Conservation (phyloP, 306 rosid genomes). For the Rubus parviflorus region DNA sequence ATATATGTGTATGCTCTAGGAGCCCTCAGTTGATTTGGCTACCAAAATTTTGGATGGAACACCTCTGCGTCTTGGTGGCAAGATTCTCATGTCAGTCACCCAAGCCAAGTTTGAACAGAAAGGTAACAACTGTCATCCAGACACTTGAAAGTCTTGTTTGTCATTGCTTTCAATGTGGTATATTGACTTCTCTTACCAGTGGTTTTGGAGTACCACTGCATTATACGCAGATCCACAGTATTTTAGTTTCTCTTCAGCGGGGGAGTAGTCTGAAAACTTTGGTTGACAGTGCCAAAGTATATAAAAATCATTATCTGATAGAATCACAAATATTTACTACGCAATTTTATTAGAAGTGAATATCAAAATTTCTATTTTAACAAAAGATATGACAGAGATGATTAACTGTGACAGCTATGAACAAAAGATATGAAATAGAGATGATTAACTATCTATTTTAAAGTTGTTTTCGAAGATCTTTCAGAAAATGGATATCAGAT, state of each 20-base stretch:
- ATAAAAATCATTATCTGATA: neutral
- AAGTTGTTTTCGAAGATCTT: neutral
- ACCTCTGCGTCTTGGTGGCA: slow-evolving; percentile 75
- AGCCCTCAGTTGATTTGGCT: slow-evolving; percentile 89
- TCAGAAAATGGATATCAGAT: neutral
- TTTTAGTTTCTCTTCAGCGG: neutral
- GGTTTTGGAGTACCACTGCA: neutral
- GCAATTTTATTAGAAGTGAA: neutral
- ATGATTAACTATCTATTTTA: neutral
- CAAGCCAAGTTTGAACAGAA: slow-evolving; percentile 95
- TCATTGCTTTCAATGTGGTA: neutral
- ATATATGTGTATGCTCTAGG: slow-evolving; percentile 45
- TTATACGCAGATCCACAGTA: neutral
- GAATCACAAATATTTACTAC: neutral
- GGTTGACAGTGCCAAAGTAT: neutral
- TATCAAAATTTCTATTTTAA: neutral
- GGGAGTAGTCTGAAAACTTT: neutral
- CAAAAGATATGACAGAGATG: too few species aligned
- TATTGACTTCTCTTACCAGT: neutral
- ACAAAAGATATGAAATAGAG: neutral
- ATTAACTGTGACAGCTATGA: neutral
- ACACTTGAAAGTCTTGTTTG: slow-evolving; percentile 8
- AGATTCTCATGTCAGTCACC: slow-evolving; percentile 76
- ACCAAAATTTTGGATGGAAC: slow-evolving; percentile 85
- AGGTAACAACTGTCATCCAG: slow-evolving; percentile 46